Conservation (phyloP, 2,329 filamentous ascomycete genomes). For the Colletotrichum eleusines region DNA sequence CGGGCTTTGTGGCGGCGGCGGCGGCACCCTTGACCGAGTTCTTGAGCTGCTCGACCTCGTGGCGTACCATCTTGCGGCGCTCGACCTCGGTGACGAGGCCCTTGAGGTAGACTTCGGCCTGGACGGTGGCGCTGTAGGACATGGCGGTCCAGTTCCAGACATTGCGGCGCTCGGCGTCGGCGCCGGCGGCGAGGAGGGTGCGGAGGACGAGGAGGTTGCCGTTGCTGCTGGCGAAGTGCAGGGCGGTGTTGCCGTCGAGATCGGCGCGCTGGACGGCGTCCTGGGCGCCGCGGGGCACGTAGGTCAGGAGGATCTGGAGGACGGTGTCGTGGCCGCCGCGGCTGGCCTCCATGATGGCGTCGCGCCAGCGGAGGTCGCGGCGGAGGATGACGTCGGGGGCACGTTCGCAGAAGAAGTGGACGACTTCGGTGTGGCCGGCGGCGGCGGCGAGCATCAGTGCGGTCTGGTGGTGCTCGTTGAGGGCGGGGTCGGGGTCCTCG, state of each 20-base stretch:
- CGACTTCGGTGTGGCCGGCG: constrained; percentile 78
- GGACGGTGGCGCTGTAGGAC: constrained; percentile 84
- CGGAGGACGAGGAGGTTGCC: constrained; percentile 83
- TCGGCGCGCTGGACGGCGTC: constrained; percentile 71
- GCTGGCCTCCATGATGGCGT: constrained; percentile 77
- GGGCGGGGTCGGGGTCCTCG: constrained; percentile 77
- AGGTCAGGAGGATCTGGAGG: constrained; percentile 74
- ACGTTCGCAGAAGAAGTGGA: constrained; percentile 75
- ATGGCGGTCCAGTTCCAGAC: constrained; percentile 85
- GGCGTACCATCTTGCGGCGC: constrained; percentile 62
- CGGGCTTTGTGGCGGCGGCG: constrained; percentile 50
- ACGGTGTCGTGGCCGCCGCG: constrained; percentile 72
- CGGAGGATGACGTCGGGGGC: constrained; percentile 74
- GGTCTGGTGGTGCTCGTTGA: constrained; percentile 85
- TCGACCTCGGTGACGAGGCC: constrained; percentile 79
- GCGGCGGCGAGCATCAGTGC: constrained; percentile 83
- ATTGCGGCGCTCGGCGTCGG: constrained; percentile 79
- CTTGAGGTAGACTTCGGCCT: constrained; percentile 88
- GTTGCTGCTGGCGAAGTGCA: constrained; percentile 87
- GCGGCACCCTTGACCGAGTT: constrained; percentile 51
- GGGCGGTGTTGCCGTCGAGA: constrained; percentile 82
- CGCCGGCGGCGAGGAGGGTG: constrained; percentile 82
- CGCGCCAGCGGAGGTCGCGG: constrained; percentile 75
- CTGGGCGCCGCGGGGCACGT: constrained; percentile 65
- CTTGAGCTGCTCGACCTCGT: constrained; percentile 54